Base-by-base conservation (phyloP, 2,329 filamentous ascomycete species). In the Clarireedia homoeocarpa region DNA sequence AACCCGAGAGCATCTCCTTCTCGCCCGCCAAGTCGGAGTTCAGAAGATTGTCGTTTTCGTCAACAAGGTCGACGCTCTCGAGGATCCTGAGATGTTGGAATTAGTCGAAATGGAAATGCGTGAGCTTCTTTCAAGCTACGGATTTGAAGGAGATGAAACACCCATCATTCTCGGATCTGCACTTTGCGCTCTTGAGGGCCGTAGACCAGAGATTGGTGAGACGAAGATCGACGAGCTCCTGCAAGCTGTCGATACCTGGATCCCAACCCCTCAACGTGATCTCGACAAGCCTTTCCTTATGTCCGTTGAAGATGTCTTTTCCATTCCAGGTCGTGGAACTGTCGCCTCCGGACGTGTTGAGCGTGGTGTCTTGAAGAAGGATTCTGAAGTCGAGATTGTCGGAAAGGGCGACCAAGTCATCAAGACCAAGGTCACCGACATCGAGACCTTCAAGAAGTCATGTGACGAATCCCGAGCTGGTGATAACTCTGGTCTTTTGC, bases 61-160 rank as follows among this genome's bases (percentile, higher is more conserved):
- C 75, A 99, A 99, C 88, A 99, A 99, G 83, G 83, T 97, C 72
- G 94, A 99, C 74, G 89, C 91, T 64, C 84, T 99, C 61, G 92
- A 97, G 67, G 94, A 99, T 79, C 88, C 89, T 61, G 94, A 99
- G 77, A 99, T 99, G 94, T 83, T 99, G 84, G 94, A 99, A 79
- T 89, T 99, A 58, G 94, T 99, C 72, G 94, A 99, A 83, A 95
- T 99, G 88, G 94, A 99, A 80, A 99, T 99, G 94, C 90, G 94
- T 70, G 94, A 99, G 78, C 85, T 99, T 55, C 86, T 99, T 59
- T 83, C 71, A 69, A 86, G 85, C 67, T 99, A 99, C 75, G 91
- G 91, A 61, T 99, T 99, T 73, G 94, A 99, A 76, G 94, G 94
- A 67, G 95, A 99, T 69, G 89, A 97, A 55, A 99, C 94, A 51